Evolutionary conservation across 75 land plant genomes (phyloP), one percentile per base, ranked within the genome.

Genomic region (Larix kaempferi): DNA sequence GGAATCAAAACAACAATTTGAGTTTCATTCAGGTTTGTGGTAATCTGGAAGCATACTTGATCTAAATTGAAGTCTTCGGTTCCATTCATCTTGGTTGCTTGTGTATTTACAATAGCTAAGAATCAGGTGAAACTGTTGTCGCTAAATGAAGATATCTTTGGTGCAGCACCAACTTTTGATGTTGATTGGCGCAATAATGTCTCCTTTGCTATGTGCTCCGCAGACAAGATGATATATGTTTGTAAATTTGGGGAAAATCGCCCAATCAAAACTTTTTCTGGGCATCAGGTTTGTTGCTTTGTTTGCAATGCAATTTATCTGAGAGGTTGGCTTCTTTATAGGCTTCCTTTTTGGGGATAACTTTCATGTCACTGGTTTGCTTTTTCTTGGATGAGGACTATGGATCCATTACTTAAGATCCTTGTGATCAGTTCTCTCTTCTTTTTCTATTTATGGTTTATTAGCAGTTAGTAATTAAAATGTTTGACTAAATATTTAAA

Each of bases 111-210:
- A 35, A 76, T 56, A 26, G 61, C 6, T 25, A 76, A 76, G 26
- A 57, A 14, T 22, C 23, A n/a, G 26, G 29, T 35, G 14, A 6
- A 67, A 6, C 6, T 19, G 15, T 55, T 39, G 73, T 44, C 41
- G 22, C 75, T 59, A 49, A 23, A 29, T 33, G n/a, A 59, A 17
- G 57, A 15, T 23, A 21, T 49, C 23, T 23, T 49, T 60, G 59
- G 21, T 62, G 54, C 87, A 96, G 99, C 95, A 65, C 95, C 99
- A 74, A 91, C 94, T 56, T 88, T 97, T 74, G 98, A 97, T 88
- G 99, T 94, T 71, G 99, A 97, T 83, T 97, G 99, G 99, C 84
- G 95, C 56, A 97, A 91, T 78, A 92, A 97, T 87, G 74, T 80
- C 19, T 87, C 93, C 58, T 97, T 97, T 87, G 99, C 99, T 13